Evolutionary conservation across 108 stramenopile genomes (phyloP), one percentile per base, ranked within the genome.

Genomic region (Skeletonema marinoi): DNA sequence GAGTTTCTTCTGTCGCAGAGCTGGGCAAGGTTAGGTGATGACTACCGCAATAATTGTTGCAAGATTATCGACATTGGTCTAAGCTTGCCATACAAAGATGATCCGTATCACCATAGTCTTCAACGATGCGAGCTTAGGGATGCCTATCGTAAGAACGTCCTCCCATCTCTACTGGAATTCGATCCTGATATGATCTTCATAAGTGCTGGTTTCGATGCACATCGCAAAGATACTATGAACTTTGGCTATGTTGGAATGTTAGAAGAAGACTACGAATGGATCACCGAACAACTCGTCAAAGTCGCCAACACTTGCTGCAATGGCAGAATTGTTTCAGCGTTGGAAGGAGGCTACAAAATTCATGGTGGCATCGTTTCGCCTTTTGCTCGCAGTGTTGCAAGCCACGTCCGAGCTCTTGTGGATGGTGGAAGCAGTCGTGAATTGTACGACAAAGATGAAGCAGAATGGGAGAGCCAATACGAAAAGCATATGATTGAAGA

Each of bases 201-300:
- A 48, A 96, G 95, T 66, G 99, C 99, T 39, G 99, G 99, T n/a
- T 99, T 99, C 71, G 99, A 99, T 80, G 98, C 96, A 1, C 98
- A 97, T 74, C 90, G 91, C 48, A 87, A 85, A 60, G 97, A 98
- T 73, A 85, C 84, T 31, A 93, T 96, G 93, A 96, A 96, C 76
- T 94, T 96, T 82, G 93, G 94, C 41, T 98, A 96, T 73, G 93
- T 96, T 12, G 98, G 95, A 36, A 97, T 99, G 95, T 92, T 95
- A 1, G 97, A 98, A 75, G 98, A 99, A 56, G 98, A 99, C 73
- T 99, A 98, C 73, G 96, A 97, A 76, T 99, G 96, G 97, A 73
- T 98, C 29, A 99, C 98, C 19, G 89, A 92, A 68, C 92, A 96
- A 65, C 75, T 99, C 5, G 89, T 98, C 13, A 93, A 94, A 74